These are phyloP conservation scores for Ceratocystis lukuohia DNA, from an alignment of 2,329 filamentous ascomycete species.

Conservation along the genomic window DNA sequence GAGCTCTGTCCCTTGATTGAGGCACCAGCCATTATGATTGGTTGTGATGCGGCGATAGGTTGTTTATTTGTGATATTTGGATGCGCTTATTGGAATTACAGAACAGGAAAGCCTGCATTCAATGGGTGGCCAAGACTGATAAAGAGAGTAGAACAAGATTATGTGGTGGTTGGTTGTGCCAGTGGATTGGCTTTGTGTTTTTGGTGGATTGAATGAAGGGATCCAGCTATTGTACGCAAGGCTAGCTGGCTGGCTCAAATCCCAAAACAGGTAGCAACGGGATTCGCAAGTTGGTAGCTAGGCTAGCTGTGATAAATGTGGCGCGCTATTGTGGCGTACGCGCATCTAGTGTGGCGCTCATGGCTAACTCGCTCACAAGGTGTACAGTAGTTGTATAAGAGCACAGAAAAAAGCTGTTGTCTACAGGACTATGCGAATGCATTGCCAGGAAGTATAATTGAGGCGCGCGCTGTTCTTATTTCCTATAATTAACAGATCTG, in stretches of 20 bases:
- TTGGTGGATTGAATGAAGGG: conserved; percentile 12
- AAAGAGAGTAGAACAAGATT: background rate
- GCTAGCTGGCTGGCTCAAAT: conserved; percentile 14
- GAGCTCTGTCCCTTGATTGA: conserved; percentile 34
- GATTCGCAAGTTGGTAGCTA: conserved; percentile 16
- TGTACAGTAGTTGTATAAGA: too few species aligned
- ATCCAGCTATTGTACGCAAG: conserved; percentile 14
- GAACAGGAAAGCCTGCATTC: background rate
- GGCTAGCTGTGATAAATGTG: background rate
- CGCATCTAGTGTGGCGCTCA: background rate
- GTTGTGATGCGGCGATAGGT: background rate
- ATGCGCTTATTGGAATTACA: background rate
- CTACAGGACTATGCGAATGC: too few species aligned
- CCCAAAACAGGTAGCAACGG: conserved; percentile 19
- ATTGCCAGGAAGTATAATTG: too few species aligned
- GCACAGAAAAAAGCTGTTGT: too few species aligned
- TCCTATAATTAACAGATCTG: too few species aligned
- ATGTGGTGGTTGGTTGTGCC: conserved; percentile 4
- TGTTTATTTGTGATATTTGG: too few species aligned
- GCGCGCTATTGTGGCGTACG: background rate
- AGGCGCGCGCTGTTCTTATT: too few species aligned
- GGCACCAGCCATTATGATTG: conserved; percentile 50
- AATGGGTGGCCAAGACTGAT: background rate
- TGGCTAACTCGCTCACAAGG: too few species aligned
- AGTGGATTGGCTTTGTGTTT: background rate